phyloP scores from a whole-genome alignment of 2,329 filamentous ascomycete genomes.

The Zasmidium citrigriseum region DNA sequence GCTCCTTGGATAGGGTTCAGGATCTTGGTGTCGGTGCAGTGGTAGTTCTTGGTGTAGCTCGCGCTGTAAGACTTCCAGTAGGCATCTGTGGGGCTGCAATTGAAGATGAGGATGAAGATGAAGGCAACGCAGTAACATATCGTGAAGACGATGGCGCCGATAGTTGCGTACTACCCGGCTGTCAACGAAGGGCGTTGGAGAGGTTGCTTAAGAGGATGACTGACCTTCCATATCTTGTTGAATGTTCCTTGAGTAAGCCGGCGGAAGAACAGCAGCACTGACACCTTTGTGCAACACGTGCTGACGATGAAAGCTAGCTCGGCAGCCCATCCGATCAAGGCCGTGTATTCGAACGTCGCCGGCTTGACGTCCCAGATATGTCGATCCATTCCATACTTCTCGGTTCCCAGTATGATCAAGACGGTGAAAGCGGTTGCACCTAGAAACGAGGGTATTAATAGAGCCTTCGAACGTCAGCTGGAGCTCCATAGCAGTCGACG shows the following conservation, averaged over 20 bases:
- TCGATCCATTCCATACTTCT: slow-evolving; percentile 33
- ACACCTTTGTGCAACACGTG: slow-evolving; percentile 37
- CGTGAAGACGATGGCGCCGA: slow-evolving; percentile 41
- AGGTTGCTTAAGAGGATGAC: background rate
- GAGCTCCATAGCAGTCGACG: background rate
- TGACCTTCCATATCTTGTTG: slow-evolving; percentile 29
- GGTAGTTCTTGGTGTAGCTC: slow-evolving; percentile 33
- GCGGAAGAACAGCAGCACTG: slow-evolving; percentile 44
- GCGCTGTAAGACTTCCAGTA: slow-evolving; percentile 43
- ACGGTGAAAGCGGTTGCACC: slow-evolving; percentile 24
- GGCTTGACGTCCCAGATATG: slow-evolving; percentile 39
- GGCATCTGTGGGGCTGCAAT: slow-evolving; percentile 42
- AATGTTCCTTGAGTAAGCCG: slow-evolving; percentile 40
- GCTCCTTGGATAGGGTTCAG: slow-evolving; percentile 42
- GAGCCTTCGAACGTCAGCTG: slow-evolving; percentile 7
- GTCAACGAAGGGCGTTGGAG: background rate
- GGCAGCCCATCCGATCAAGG: slow-evolving; percentile 35
- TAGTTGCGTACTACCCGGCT: slow-evolving; percentile 29
- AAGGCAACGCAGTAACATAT: slow-evolving; percentile 41
- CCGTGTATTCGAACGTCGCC: slow-evolving; percentile 20
- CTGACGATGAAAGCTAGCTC: slow-evolving; percentile 36
- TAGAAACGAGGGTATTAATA: slow-evolving; percentile 26
- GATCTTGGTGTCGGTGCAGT: slow-evolving; percentile 40
- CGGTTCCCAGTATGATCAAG: slow-evolving; percentile 23
- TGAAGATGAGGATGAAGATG: slow-evolving; percentile 34